Evolutionary conservation across 2,329 filamentous ascomycete species (phyloP), one percentile per base, ranked within the genome.

Genomic region (Metarhizium album): DNA sequence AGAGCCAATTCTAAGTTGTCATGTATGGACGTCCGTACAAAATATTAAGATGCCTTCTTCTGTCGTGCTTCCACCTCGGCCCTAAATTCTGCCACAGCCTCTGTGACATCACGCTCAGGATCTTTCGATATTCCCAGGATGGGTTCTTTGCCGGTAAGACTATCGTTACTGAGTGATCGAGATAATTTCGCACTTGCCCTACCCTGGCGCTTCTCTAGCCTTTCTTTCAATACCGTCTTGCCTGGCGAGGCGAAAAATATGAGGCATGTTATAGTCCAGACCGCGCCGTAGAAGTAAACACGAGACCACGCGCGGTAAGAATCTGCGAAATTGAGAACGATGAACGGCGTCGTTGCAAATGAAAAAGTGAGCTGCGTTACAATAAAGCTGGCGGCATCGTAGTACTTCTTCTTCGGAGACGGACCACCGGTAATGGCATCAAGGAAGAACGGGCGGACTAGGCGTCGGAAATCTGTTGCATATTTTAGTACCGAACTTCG

Each of bases 381-480:
- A 24, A 95, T 48, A 68, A 80, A 87, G 52, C 85, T 87, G 54
- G 81, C 74, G 46, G 88, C 62, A 62, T 98, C 93, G 70, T 98
- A 98, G 70, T 89, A 91, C 54, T 75, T 80, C 68, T 98, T 98
- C 60, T 74, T 74, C 0, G 82, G 72, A 0, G 82, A 82, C 2
- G 86, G 81, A 49, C 76, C 76, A 55, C 76, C 81, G 35, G 86
- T 87, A 55, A 86, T 79, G 1, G 89, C 79, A 49, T 90, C 83
- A 46, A 97, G 73, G 75, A 98, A 96, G 71, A 98, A 91, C 22
- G 93, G 93, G 2, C 93, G 89, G 53, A 97, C 70, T 61, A 91
- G 79, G 49, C 93, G 88, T 49, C 93, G 90, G 67, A 86, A 88
- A 64, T 96, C 90, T 96, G 54, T 8, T 16, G 7, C 22, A 18